A percentile compares a stretch with the other conserved stretches of the same genome.
These are phyloP conservation scores for Musa schizocarpa DNA, from an alignment of 176 grass and related monocot genomes.

Conservation along the genomic window DNA sequence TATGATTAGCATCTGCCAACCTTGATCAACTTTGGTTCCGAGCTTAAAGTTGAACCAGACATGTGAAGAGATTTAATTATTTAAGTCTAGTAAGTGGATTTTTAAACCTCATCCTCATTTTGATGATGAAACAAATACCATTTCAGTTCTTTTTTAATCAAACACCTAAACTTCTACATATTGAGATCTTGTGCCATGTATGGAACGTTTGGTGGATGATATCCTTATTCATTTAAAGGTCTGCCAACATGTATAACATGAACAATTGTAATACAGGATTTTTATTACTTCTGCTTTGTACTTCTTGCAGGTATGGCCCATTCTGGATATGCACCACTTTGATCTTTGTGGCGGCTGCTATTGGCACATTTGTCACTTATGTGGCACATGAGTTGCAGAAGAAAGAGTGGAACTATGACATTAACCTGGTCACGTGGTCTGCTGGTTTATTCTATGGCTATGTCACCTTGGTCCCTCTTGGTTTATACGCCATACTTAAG, in stretches of 20 bases:
- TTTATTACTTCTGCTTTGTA: background rate
- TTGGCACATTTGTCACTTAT: constrained; percentile 95
- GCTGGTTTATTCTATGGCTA: constrained; percentile 97
- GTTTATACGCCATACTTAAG: constrained; percentile 80
- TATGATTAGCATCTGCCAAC: background rate
- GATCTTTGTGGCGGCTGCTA: constrained; percentile 86
- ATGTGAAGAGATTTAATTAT: too few species aligned
- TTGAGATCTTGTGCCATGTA: background rate
- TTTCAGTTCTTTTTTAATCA: background rate
- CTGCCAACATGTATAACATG: background rate
- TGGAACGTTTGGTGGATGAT: background rate
- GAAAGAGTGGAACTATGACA: constrained; percentile 93
- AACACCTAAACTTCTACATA: background rate
- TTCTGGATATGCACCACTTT: constrained; percentile 98
- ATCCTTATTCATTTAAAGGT: background rate
- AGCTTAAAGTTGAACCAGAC: background rate
- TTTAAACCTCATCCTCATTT: background rate
- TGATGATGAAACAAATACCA: background rate
- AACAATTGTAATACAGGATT: constrained; percentile 19
- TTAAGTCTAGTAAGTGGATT: background rate
- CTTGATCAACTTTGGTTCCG: background rate
- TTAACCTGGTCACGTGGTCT: constrained; percentile 97
- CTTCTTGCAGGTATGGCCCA: constrained; percentile 69
- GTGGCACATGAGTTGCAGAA: constrained; percentile 90
- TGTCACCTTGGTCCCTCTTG: constrained; percentile 84